A percentile compares a stretch with the other conserved stretches of the same genome.
Conservation (phyloP, 2,329 filamentous ascomycete species). For the Ophiostoma triangulosporum region DNA sequence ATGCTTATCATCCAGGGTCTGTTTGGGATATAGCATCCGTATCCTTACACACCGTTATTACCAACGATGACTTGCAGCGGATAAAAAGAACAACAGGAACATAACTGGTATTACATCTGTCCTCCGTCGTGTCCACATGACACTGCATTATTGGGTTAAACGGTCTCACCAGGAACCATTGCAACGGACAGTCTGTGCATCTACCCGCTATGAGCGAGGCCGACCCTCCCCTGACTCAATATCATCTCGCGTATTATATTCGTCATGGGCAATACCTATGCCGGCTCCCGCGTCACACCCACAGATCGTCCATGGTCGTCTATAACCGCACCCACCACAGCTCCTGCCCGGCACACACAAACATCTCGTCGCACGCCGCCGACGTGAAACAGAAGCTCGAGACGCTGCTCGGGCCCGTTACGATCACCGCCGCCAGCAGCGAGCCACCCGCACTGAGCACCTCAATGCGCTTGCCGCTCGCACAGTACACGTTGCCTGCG, state of each 20-base stretch:
- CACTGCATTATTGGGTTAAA: neutral
- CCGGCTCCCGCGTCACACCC: neutral
- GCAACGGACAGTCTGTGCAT: neutral
- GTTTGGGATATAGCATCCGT: neutral
- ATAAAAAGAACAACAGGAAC: neutral
- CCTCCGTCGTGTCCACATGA: neutral
- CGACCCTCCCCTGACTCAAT: neutral
- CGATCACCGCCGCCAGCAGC: constrained; percentile 28
- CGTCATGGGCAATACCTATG: neutral
- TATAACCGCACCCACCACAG: constrained; percentile 28
- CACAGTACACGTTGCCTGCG: constrained; percentile 32
- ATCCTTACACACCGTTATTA: too few species aligned
- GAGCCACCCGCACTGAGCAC: constrained; percentile 31
- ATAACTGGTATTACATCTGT: neutral
- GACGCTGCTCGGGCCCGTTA: constrained; percentile 23
- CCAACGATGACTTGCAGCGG: neutral
- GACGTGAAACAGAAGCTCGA: constrained; percentile 32
- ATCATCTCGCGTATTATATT: neutral
- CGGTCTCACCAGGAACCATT: too few species aligned
- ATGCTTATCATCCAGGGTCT: neutral
- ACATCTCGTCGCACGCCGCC: constrained; percentile 23
- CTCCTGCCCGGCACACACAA: constrained; percentile 32
- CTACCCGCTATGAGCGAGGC: neutral
- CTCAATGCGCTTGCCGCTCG: constrained; percentile 35
- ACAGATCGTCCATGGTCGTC: too few species aligned